These are phyloP conservation scores for Xylaria sp. DNA, from an alignment of 2,329 filamentous ascomycete species.

Conservation along the genomic window DNA sequence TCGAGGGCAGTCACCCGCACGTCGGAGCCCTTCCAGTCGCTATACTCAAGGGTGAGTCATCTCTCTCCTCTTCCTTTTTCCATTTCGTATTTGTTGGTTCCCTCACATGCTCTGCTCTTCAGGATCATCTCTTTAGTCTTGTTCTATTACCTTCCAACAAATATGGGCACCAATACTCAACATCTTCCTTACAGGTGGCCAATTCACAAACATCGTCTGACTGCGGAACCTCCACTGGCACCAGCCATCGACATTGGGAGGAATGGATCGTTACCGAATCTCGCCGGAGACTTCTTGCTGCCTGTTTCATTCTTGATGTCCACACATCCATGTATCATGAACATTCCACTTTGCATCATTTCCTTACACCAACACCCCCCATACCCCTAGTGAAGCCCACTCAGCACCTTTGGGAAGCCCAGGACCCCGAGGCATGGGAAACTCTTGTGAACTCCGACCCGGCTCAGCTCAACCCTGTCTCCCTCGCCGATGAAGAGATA, in stretches of 20 bases:
- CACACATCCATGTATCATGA: slow-evolving; percentile 66
- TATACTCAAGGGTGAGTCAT: slow-evolving; percentile 65
- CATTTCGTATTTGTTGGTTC: slow-evolving; percentile 42
- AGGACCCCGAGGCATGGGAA: slow-evolving; percentile 59
- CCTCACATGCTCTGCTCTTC: slow-evolving; percentile 48
- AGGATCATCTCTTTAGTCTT: slow-evolving; percentile 51
- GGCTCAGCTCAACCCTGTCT: slow-evolving; percentile 43
- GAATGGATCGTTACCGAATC: slow-evolving; percentile 64
- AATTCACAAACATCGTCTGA: slow-evolving; percentile 47
- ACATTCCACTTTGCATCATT: slow-evolving; percentile 54
- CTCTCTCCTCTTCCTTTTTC: slow-evolving; percentile 48
- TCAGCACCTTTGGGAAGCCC: slow-evolving; percentile 61
- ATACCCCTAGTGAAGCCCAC: slow-evolving; percentile 61
- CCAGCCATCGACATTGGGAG: slow-evolving; percentile 57
- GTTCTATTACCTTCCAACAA: slow-evolving; percentile 47
- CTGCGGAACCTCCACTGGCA: slow-evolving; percentile 37
- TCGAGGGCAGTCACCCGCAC: slow-evolving; percentile 59
- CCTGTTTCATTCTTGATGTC: slow-evolving; percentile 66
- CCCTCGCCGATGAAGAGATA: slow-evolving; percentile 50
- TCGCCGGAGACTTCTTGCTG: slow-evolving; percentile 63
- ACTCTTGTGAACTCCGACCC: slow-evolving; percentile 43
- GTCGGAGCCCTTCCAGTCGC: slow-evolving; percentile 60
- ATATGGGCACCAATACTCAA: slow-evolving; percentile 50
- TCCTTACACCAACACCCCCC: slow-evolving; percentile 51
- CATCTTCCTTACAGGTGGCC: slow-evolving; percentile 54